phyloP scores from a whole-genome alignment of 805 yeast species.

The Wickerhamiella occidentalis region DNA sequence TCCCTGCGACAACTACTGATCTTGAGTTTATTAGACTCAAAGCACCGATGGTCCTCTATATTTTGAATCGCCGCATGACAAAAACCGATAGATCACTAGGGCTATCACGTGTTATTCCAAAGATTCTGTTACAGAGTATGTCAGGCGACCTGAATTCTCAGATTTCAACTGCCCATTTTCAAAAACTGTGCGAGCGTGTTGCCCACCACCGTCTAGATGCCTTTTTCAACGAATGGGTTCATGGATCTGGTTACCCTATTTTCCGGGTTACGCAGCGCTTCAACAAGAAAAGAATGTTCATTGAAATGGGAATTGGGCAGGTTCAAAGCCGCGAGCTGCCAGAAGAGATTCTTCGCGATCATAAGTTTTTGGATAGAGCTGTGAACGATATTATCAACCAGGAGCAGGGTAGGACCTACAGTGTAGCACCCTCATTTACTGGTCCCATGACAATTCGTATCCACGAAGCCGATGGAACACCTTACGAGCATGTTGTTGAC shows the following conservation, averaged over 20 bases:
- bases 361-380: constrained; percentile 33
- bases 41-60: constrained; percentile 73
- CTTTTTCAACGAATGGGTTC: constrained; percentile 91
- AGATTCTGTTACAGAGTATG: constrained; percentile 85
- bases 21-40: constrained; percentile 61
- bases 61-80: constrained; percentile 84
- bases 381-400: constrained; percentile 18
- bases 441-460: constrained; percentile 97
- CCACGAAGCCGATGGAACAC: constrained; percentile 97
- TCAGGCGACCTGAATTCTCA: constrained; percentile 78
- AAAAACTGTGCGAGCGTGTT: constrained; percentile 88
- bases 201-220: constrained; percentile 69
- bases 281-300: constrained; percentile 83
- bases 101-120: constrained; percentile 79
- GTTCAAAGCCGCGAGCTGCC: constrained; percentile 43
- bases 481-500: constrained; percentile 94
- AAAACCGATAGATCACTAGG: constrained; percentile 94
- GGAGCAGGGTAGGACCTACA: constrained; percentile 11
- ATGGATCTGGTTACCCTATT: constrained; percentile 76
- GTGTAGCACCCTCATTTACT: constrained; percentile 34
- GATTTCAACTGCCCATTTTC: constrained; percentile 73
- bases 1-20: constrained; percentile 53
- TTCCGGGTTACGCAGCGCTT: constrained; percentile 83
- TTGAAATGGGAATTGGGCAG: constrained; percentile 90
- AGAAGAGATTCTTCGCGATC: constrained; percentile 26